Percentiles rank a stretch among this genome's conserved stretches.
These are phyloP conservation scores for Xerocomus cyaneibrunnescens DNA, from an alignment of 1,284 basidiomycete species.

Conservation along the genomic window DNA sequence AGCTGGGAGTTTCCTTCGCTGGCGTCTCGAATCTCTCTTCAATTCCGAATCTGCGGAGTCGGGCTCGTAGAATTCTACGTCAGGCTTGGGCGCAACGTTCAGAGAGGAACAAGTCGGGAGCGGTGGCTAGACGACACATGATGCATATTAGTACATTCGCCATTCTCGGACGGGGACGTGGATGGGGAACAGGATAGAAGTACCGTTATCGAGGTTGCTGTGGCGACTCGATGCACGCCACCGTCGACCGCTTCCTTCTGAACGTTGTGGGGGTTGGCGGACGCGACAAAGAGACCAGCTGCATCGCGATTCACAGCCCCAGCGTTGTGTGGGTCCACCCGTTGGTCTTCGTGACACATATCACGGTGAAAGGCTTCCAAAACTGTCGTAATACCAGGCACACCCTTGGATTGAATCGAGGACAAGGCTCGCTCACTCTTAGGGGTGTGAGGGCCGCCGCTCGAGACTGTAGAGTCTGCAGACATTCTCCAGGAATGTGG, in stretches of 20 bases:
- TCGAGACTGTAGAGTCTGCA: slow-evolving; percentile 23
- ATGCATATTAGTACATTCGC: slow-evolving; percentile 18
- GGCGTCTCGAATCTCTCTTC: slow-evolving; percentile 15
- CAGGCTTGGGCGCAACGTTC: slow-evolving; percentile 11
- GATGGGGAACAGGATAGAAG: slow-evolving; percentile 21
- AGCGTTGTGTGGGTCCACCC: slow-evolving; percentile 16
- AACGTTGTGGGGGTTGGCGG: slow-evolving; percentile 13
- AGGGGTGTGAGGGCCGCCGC: slow-evolving; percentile 23
- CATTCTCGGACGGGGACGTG: slow-evolving; percentile 15
- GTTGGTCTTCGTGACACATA: slow-evolving; percentile 18
- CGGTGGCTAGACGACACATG: slow-evolving; percentile 22
- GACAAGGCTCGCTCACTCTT: slow-evolving; percentile 15
- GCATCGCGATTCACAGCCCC: slow-evolving; percentile 4
- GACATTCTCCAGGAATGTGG: slow-evolving; percentile 19
- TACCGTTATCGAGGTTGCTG: slow-evolving; percentile 37
- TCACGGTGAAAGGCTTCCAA: slow-evolving; percentile 22
- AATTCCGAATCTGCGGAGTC: slow-evolving; percentile 15
- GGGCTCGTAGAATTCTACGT: slow-evolving; percentile 5
- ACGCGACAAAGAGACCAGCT: background rate
- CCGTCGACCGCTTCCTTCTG: slow-evolving; percentile 26
- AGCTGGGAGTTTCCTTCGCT: slow-evolving; percentile 18
- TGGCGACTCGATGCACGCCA: slow-evolving; percentile 29
- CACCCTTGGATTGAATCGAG: slow-evolving; percentile 4
- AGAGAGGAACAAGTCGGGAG: slow-evolving; percentile 17
- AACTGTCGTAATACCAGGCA: slow-evolving; percentile 33